Conservation (phyloP, 208 protist genomes). For the Blastocrithidia nonstop region DNA sequence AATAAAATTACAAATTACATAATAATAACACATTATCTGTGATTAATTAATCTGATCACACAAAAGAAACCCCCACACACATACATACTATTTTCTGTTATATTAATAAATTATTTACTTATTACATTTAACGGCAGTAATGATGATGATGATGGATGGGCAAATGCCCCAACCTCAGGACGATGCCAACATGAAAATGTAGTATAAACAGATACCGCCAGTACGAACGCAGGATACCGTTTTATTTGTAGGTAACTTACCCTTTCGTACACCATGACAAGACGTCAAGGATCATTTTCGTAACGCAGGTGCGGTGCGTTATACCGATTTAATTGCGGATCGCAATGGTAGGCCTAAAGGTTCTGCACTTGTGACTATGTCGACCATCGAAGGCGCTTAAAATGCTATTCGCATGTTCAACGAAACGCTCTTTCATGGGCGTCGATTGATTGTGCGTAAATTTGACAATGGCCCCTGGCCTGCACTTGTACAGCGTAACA, state of each 20-base stretch:
- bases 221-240: conserved; percentile 48
- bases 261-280: conserved; percentile 78
- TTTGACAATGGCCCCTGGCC: conserved; percentile 72
- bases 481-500: conserved; percentile 51
- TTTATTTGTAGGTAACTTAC: conserved; percentile 81
- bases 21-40: too few species aligned
- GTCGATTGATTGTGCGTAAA: conserved; percentile 67
- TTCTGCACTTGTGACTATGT: conserved; percentile 75
- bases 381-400: conserved; percentile 37
- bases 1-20: too few species aligned
- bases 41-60: too few species aligned
- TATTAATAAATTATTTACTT: too few species aligned
- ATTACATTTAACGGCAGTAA: not conserved
- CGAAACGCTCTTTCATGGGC: conserved; percentile 80
- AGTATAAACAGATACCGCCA: conserved; percentile 15
- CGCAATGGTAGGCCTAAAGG: conserved; percentile 54
- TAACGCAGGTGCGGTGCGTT: conserved; percentile 64
- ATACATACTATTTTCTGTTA: too few species aligned
- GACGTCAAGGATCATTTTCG: conserved; percentile 81
- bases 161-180: conserved; percentile 11
- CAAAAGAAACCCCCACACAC: too few species aligned
- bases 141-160: conserved; percentile 17
- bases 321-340: conserved; percentile 78
- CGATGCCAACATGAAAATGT: conserved; percentile 9
- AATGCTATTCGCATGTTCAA: conserved; percentile 69